Evolutionary conservation across 106 monocot species (phyloP), one percentile per base, ranked within the genome.

Genomic region (Triglochin maritima): DNA sequence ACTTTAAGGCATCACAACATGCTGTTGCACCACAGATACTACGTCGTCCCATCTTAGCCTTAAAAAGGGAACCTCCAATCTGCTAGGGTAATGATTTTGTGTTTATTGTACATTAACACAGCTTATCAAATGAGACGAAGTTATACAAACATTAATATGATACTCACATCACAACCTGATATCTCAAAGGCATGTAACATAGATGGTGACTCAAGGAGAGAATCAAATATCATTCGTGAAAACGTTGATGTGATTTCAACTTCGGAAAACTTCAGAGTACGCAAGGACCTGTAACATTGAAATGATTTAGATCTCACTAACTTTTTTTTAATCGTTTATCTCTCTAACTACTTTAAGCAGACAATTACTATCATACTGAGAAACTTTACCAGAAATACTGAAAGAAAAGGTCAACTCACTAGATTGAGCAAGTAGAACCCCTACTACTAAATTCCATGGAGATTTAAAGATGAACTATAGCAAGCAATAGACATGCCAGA

Each of bases 141-240:
- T 48, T 47, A 16, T 14, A 44, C 1, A 64, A 13, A 48, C 12
- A 6, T 7, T 49, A 11, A 7, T 55, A 66, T 11, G 50, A 66
- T 66, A 51, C 66, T 66, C 66, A 66, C 52, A 41, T 42, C 52
- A n/a, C 52, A 42, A 46, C 52, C 66, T 66, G 66, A 66, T 66
- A 66, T 66, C 52, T 66, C 66, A 66, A 66, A 49, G 52, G 16
- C 42, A 66, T 50, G 52, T 66, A 66, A 51, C 50, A 16, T 8
- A 52, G 66, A 66, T 50, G 66, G 52, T 12, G 66, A 66, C 11
- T 66, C 13, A 66, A 51, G 5, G 9, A 66, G 66, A 42, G 66
- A 29, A 66, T 66, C 66, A 41, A 66, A 51, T 51, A 66, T 52
- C 42, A 15, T 51, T 51, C 12, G 50, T 42, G 66, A 50, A 50